Percentiles rank a stretch among this genome's conserved stretches.
Conservation (phyloP, 78 protist genomes). For the Polysphondylium violaceum region DNA sequence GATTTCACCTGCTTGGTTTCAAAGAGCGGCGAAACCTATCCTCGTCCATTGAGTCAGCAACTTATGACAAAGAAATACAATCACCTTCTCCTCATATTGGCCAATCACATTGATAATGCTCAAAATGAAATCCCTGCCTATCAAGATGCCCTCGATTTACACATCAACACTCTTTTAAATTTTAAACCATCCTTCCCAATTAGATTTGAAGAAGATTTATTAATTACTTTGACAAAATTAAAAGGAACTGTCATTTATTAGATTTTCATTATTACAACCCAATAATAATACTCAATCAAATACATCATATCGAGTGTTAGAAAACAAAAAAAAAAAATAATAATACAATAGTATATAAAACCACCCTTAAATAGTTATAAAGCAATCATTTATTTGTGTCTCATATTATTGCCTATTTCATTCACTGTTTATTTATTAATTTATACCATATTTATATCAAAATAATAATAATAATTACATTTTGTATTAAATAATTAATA, state of each 20-base stretch:
- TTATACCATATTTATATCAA: too few species aligned
- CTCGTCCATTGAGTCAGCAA: neutral
- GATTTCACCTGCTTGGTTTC: slow-evolving; percentile 29
- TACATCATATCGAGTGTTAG: too few species aligned
- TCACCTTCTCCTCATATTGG: slow-evolving; percentile 15
- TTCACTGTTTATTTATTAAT: too few species aligned
- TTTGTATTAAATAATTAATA: too few species aligned
- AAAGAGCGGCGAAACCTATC: slow-evolving; percentile 2
- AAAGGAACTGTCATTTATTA: slow-evolving; percentile 14
- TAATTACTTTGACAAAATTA: slow-evolving; percentile 27
- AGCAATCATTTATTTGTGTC: too few species aligned
- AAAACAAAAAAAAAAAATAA: too few species aligned
- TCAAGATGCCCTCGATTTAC: neutral
- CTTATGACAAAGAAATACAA: neutral
- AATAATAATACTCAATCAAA: too few species aligned
- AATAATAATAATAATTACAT: too few species aligned
- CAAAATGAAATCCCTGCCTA: neutral
- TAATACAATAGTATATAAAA: too few species aligned
- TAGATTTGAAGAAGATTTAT: slow-evolving; percentile 34
- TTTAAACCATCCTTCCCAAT: neutral
- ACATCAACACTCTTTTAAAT: slow-evolving; percentile 3
- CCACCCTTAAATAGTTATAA: too few species aligned
- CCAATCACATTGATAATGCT: neutral
- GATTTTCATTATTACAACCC: too few species aligned
- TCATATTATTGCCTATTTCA: too few species aligned